Percentiles rank a stretch among this genome's conserved stretches.
Evolutionary conservation across 2,329 filamentous ascomycete species (phyloP).

Genomic region (Mariannaea elegans): DNA sequence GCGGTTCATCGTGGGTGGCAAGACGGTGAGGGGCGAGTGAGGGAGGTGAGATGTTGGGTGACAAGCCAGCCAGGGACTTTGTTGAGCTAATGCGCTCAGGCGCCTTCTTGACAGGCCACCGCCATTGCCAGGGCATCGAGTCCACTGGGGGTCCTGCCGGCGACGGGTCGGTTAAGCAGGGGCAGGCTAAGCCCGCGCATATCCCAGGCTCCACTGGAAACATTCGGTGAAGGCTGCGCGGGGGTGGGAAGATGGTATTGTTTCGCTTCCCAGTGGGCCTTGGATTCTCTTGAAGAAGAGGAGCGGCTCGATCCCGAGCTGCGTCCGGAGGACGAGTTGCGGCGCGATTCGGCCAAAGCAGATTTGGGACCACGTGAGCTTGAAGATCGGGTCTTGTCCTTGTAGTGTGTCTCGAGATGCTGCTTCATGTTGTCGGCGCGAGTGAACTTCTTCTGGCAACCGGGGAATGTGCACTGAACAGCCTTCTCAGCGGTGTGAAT

Average conservation of each 20-base stretch:
- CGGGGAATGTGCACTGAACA: conserved; percentile 71
- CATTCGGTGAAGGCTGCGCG: conserved; percentile 49
- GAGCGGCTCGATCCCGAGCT: conserved; percentile 40
- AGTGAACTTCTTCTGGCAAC: conserved; percentile 83
- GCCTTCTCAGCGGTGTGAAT: conserved; percentile 86
- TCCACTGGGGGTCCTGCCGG: conserved; percentile 56
- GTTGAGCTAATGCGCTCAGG: conserved; percentile 19
- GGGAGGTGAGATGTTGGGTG: neutral
- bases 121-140: conserved; percentile 65
- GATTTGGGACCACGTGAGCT: conserved; percentile 45
- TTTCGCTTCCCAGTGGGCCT: conserved; percentile 51
- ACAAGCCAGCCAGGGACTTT: neutral
- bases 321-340: conserved; percentile 46
- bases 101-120: conserved; percentile 60
- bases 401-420: conserved; percentile 80
- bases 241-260: conserved; percentile 49
- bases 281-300: conserved; percentile 36
- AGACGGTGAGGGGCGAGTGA: conserved; percentile 7
- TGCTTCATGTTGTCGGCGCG: conserved; percentile 90
- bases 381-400: conserved; percentile 63
- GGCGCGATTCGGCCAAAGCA: conserved; percentile 44
- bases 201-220: conserved; percentile 53
- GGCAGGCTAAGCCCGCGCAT: conserved; percentile 56
- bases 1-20: conserved; percentile 9
- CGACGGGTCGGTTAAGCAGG: conserved; percentile 55